Evolutionary conservation across 176 grass and related monocot species (phyloP).

Genomic region (Miscanthus lutarioriparius): DNA sequence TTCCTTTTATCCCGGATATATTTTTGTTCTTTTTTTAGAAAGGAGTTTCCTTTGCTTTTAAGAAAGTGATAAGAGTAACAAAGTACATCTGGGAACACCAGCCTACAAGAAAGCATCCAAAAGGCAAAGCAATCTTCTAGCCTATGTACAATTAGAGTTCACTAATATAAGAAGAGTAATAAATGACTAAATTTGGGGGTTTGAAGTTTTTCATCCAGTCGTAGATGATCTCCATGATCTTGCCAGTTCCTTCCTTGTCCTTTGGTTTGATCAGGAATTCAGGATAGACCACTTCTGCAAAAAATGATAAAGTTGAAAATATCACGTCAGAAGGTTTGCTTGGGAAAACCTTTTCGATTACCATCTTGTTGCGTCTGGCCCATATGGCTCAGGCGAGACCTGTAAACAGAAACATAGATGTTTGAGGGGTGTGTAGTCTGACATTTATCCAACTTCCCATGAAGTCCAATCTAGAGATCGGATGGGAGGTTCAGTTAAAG

Average conservation of each 20-base stretch:
- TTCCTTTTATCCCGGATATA: neutral
- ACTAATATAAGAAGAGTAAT: neutral
- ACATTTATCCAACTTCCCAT: neutral
- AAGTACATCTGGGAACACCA: neutral
- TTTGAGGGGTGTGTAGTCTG: too few relatives aligned
- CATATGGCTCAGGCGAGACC: neutral
- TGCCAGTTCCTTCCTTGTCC: neutral
- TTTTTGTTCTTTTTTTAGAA: neutral
- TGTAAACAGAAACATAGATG: neutral
- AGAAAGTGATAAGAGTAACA: neutral
- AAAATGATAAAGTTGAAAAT: neutral
- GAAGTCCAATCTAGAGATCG: neutral
- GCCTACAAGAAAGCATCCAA: neutral
- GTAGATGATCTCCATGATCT: neutral
- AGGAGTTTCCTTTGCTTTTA: neutral
- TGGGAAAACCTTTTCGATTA: neutral
- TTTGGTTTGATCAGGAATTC: neutral
- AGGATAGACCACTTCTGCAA: neutral
- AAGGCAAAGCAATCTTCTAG: neutral
- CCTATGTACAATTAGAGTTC: neutral
- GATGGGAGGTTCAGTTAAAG: neutral
- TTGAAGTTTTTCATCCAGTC: neutral
- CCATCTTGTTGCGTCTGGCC: neutral
- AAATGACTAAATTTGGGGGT: neutral
- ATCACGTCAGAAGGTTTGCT: neutral